phyloP scores from a whole-genome alignment of 305 asterid genomes.

The Plantago lanceolata region DNA sequence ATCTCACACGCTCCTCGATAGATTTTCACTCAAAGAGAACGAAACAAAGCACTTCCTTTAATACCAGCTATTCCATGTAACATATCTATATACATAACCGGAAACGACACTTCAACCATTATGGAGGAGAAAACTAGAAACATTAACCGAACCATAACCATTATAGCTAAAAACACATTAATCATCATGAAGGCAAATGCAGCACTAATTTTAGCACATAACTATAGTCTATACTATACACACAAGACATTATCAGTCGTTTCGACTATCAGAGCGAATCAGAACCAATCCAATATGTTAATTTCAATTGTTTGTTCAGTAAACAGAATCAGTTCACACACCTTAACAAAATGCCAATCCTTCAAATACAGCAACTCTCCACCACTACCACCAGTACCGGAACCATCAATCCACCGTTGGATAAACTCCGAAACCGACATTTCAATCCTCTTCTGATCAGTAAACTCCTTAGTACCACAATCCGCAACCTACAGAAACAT shows the following conservation, averaged over 20 bases:
- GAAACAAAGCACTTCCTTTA: conserved; percentile 11
- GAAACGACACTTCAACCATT: not conserved
- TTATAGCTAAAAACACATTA: no score
- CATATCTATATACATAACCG: conserved; percentile 6
- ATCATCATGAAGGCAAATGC: no score
- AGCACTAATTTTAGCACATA: no score
- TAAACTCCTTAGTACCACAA: conserved; percentile 66
- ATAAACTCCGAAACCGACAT: conserved; percentile 77
- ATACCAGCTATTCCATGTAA: conserved; percentile 15
- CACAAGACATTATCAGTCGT: no score
- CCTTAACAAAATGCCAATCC: conserved; percentile 98
- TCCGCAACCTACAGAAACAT: conserved; percentile 64
- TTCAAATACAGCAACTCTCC: conserved; percentile 60
- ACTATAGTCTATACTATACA: no score
- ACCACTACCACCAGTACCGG: conserved; percentile 26
- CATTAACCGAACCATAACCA: no score
- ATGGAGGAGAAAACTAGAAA: no score
- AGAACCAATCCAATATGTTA: no score
- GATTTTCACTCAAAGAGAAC: not conserved
- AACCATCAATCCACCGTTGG: conserved; percentile 39
- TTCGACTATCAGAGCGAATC: no score
- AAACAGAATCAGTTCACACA: conserved; percentile 15
- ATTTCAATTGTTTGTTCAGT: not conserved
- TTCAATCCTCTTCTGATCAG: conserved; percentile 76
- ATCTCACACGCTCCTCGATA: no score